Conservation (phyloP, 1,284 basidiomycete species). For the Marasmius tenuissimus region DNA sequence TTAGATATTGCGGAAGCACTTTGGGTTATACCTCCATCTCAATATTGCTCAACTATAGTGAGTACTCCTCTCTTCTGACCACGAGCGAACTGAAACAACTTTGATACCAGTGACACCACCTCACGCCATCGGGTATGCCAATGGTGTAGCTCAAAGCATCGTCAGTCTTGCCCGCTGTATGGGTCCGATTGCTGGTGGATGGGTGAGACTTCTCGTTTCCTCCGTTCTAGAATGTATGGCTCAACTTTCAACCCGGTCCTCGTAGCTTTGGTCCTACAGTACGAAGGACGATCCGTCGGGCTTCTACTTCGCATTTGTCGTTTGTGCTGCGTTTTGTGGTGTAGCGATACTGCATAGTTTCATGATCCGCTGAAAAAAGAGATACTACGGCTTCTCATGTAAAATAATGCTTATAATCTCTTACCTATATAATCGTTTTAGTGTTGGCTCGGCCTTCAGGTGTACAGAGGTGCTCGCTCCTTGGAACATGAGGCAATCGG, state of each 20-base stretch:
- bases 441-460: too few relatives aligned
- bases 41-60: slow-evolving; percentile 82
- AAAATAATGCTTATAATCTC: too few relatives aligned
- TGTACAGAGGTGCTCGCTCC: too few relatives aligned
- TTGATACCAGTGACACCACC: slow-evolving; percentile 72
- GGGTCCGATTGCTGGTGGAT: slow-evolving; percentile 76
- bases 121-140: slow-evolving; percentile 70
- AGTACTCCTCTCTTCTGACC: slow-evolving; percentile 22
- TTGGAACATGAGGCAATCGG: neutral
- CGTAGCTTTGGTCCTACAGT: slow-evolving; percentile 72
- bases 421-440: too few relatives aligned
- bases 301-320: slow-evolving; percentile 72
- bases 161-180: slow-evolving; percentile 78
- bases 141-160: slow-evolving; percentile 81
- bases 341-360: slow-evolving; percentile 67
- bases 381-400: too few relatives aligned
- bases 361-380: slow-evolving; percentile 60
- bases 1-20: slow-evolving; percentile 75
- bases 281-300: slow-evolving; percentile 66
- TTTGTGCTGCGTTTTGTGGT: slow-evolving; percentile 59
- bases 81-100: slow-evolving; percentile 5
- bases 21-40: slow-evolving; percentile 79
- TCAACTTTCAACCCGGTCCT: slow-evolving; percentile 5
- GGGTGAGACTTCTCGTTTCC: slow-evolving; percentile 46
- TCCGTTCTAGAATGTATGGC: neutral